Evolutionary conservation across 1,284 basidiomycete genomes (phyloP).

Genomic region (Boletellus deceptivus): DNA sequence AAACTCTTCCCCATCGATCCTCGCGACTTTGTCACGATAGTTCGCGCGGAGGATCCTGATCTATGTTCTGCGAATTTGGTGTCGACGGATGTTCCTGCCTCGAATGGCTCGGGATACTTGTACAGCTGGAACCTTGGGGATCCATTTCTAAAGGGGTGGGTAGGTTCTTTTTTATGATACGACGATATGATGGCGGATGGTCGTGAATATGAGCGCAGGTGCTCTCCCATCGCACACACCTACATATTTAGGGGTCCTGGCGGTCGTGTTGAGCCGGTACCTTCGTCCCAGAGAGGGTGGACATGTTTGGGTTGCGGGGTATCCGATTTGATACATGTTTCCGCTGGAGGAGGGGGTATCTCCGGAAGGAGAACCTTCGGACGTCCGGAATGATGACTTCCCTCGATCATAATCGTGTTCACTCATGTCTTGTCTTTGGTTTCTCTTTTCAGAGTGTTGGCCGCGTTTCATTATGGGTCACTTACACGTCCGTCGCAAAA

Average conservation of each 20-base stretch:
- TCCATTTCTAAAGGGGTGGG: constrained; percentile 53
- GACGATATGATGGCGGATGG: neutral
- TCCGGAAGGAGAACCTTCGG: constrained; percentile 11
- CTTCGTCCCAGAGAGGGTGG: neutral
- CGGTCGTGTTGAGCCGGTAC: neutral
- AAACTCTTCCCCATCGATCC: constrained; percentile 64
- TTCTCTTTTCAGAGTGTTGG: constrained; percentile 40
- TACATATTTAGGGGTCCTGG: neutral
- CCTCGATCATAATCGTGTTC: neutral
- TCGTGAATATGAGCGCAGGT: constrained; percentile 15
- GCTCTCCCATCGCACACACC: neutral
- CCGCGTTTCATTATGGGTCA: constrained; percentile 65
- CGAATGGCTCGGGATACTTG: constrained; percentile 41
- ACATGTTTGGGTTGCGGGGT: constrained; percentile 4
- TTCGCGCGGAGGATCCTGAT: constrained; percentile 36
- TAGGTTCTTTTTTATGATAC: constrained; percentile 3
- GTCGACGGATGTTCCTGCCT: constrained; percentile 49
- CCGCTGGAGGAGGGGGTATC: neutral
- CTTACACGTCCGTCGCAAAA: constrained; percentile 60
- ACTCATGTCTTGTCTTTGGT: neutral
- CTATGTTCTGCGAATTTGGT: constrained; percentile 51
- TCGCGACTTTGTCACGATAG: constrained; percentile 55
- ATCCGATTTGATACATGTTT: neutral
- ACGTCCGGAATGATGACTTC: constrained; percentile 7
- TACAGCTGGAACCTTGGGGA: constrained; percentile 56